Evolutionary conservation across 495 filamentous ascomycete species (phyloP).

Genomic region (Podospora appendiculata): DNA sequence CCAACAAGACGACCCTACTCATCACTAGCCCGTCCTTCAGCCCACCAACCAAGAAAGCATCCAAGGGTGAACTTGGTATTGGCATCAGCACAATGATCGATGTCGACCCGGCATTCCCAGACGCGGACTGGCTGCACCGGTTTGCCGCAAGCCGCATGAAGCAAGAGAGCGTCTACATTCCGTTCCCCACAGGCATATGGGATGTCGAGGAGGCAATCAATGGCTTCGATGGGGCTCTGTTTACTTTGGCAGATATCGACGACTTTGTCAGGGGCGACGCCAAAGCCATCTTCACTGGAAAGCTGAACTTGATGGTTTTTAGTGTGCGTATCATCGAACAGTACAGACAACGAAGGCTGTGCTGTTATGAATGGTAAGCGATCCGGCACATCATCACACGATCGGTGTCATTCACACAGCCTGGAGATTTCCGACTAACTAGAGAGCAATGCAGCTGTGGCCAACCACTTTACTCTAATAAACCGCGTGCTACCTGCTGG

Average conservation of each 20-base stretch:
- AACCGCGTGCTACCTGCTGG: conserved; percentile 36
- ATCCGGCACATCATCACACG: not conserved
- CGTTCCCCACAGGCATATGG: conserved; percentile 46
- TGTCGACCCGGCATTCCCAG: conserved; percentile 48
- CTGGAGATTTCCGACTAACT: too few species aligned
- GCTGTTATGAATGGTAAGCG: conserved; percentile 51
- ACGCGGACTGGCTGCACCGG: conserved; percentile 50
- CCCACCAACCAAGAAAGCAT: conserved; percentile 14
- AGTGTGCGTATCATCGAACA: conserved; percentile 43
- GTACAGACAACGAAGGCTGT: conserved; percentile 39
- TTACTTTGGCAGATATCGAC: conserved; percentile 53
- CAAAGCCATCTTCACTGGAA: conserved; percentile 45
- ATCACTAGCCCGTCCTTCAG: conserved; percentile 44
- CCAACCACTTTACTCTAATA: conserved; percentile 47
- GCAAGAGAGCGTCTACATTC: conserved; percentile 45
- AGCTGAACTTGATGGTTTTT: conserved; percentile 48
- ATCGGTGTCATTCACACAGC: not conserved
- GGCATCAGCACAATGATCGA: conserved; percentile 44
- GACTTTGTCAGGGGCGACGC: conserved; percentile 38
- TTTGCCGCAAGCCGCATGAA: conserved; percentile 42
- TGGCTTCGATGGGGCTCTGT: conserved; percentile 40
- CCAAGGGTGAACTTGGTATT: conserved; percentile 31
- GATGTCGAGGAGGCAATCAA: conserved; percentile 37
- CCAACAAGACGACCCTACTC: conserved; percentile 48
- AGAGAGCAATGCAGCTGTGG: conserved; percentile 37